A percentile compares a stretch with the other conserved stretches of the same genome.
phyloP scores from a whole-genome alignment of 1,284 basidiomycete genomes.

The Apiotrichum gracile region DNA sequence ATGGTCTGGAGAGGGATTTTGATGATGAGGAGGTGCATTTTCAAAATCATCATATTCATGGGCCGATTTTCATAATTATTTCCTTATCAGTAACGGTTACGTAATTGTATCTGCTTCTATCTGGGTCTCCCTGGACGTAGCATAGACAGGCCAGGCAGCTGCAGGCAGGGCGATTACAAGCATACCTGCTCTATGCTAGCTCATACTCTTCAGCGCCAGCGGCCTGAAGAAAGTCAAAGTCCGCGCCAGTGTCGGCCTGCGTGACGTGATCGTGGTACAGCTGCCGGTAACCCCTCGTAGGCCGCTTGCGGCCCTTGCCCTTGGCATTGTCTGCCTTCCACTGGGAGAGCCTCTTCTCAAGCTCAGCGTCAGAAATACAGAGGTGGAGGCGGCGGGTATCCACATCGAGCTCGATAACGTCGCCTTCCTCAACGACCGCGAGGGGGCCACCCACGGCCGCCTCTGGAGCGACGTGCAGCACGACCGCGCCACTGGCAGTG shows the following conservation, averaged over 20 bases:
- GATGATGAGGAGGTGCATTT: too few relatives aligned
- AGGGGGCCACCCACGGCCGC: constrained; percentile 42
- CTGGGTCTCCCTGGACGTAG: too few relatives aligned
- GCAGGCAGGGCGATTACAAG: too few relatives aligned
- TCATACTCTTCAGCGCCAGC: background rate
- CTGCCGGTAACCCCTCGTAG: constrained; percentile 32
- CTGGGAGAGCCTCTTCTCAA: constrained; percentile 20
- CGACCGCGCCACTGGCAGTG: constrained; percentile 40
- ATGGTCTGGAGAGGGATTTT: too few relatives aligned
- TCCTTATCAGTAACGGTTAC: too few relatives aligned
- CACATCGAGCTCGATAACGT: constrained; percentile 38
- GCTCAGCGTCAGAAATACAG: constrained; percentile 21
- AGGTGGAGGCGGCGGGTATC: constrained; percentile 26
- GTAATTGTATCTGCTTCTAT: too few relatives aligned
- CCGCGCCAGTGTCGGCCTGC: constrained; percentile 38
- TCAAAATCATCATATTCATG: too few relatives aligned
- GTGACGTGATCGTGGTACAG: constrained; percentile 33
- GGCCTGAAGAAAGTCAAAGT: constrained; percentile 36
- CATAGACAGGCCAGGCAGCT: too few relatives aligned
- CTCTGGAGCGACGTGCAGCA: constrained; percentile 45
- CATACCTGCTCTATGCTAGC: too few relatives aligned
- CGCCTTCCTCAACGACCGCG: constrained; percentile 38
- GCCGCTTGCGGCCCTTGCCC: background rate
- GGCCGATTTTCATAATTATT: too few relatives aligned
- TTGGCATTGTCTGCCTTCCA: constrained; percentile 12